These are phyloP conservation scores for Pseudogymnoascus sp. DNA, from an alignment of 2,329 filamentous ascomycete genomes.

Conservation along the genomic window DNA sequence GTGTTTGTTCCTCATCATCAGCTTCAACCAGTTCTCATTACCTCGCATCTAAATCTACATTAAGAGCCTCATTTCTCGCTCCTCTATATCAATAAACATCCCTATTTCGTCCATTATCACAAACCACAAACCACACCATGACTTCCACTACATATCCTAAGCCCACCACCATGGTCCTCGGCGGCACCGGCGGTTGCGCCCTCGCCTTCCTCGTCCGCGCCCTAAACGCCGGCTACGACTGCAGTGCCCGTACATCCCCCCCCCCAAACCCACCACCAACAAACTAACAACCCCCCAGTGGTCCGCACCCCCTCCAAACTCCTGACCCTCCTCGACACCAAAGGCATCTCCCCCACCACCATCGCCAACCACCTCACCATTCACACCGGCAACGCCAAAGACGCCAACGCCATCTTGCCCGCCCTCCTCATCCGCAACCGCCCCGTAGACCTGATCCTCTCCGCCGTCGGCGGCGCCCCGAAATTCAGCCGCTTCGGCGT, in stretches of 20 bases:
- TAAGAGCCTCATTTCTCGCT: not conserved
- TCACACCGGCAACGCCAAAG: constrained; percentile 40
- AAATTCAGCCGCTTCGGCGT: constrained; percentile 22
- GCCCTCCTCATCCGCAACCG: constrained; percentile 28
- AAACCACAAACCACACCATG: not conserved
- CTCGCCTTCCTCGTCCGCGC: constrained; percentile 38
- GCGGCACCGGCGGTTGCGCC: constrained; percentile 43
- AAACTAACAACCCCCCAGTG: constrained; percentile 19
- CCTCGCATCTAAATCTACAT: not conserved
- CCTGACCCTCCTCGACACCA: constrained; percentile 26
- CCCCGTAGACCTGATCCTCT: constrained; percentile 40
- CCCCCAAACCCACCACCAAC: not conserved
- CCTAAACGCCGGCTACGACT: constrained; percentile 38
- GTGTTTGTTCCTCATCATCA: not conserved
- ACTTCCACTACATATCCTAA: constrained; percentile 1
- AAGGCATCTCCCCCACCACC: constrained; percentile 11
- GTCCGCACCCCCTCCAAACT: constrained; percentile 44
- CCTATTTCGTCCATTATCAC: not conserved
- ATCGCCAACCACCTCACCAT: constrained; percentile 34
- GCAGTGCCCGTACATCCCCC: constrained; percentile 30
- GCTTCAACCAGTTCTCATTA: not conserved
- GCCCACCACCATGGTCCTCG: constrained; percentile 43
- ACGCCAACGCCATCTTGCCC: constrained; percentile 30
- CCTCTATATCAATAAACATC: not conserved
- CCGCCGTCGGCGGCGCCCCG: constrained; percentile 37